These are phyloP conservation scores for Cryptosporidium ubiquitum DNA, from an alignment of 169 alveolate genomes.

Conservation along the genomic window DNA sequence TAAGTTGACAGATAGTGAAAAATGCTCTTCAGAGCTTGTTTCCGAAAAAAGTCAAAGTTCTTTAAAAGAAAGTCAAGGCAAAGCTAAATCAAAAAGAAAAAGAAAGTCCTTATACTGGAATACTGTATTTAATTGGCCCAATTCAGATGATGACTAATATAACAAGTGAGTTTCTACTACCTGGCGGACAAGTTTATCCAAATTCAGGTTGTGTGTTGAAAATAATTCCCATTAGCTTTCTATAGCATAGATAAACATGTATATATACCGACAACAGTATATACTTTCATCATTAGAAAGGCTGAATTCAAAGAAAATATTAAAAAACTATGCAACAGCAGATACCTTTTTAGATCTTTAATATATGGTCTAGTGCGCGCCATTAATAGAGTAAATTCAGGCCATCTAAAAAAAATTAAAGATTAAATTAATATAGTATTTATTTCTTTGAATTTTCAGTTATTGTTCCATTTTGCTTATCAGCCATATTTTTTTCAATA, in stretches of 20 bases:
- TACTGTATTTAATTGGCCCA: not conserved
- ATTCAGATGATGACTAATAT: conserved; percentile 10
- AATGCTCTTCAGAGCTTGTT: not conserved
- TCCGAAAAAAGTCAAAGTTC: not conserved
- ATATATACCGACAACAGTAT: too few relatives aligned
- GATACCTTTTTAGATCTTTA: not conserved
- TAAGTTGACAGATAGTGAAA: not conserved
- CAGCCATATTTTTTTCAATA: not conserved
- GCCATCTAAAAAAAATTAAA: not conserved
- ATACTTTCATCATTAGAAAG: too few relatives aligned
- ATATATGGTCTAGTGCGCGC: not conserved
- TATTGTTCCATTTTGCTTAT: not conserved
- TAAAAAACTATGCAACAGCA: too few relatives aligned
- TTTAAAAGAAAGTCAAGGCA: not conserved
- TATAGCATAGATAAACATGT: too few relatives aligned
- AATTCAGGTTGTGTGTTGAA: not conserved
- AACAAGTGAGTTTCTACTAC: not conserved
- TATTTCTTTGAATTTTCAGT: not conserved
- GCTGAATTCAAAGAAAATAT: too few relatives aligned
- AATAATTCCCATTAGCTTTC: too few relatives aligned
- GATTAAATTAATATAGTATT: too few relatives aligned
- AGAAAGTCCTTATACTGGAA: not conserved
- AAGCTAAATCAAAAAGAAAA: not conserved
- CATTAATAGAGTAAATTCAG: not conserved
- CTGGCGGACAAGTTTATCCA: not conserved